phyloP scores from a whole-genome alignment of 2,329 filamentous ascomycete genomes.

The Trichoderma lentiforme region DNA sequence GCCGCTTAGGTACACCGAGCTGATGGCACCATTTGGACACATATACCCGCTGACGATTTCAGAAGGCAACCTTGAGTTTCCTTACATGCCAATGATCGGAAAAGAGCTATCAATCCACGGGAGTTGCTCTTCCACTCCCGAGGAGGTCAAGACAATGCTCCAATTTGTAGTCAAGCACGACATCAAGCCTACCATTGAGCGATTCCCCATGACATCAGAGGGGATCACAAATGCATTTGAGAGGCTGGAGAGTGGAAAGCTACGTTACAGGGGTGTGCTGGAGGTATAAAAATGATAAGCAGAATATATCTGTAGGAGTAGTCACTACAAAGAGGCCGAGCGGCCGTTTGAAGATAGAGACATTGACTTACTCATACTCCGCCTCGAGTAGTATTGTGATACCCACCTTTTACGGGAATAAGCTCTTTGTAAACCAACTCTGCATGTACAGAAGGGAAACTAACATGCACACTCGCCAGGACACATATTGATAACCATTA shows the following conservation, averaged over 20 bases:
- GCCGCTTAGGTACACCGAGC: not conserved
- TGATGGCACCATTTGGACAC: not conserved
- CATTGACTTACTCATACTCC: not conserved
- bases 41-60: not conserved
- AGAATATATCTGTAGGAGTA: not conserved
- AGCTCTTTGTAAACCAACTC: not conserved
- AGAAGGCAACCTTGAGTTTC: not conserved
- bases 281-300: not conserved
- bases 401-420: no score
- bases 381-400: not conserved
- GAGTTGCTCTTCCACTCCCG: not conserved
- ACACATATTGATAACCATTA: no score
- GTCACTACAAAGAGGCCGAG: not conserved
- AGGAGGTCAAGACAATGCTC: not conserved
- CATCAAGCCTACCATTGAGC: not conserved
- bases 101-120: not conserved
- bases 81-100: not conserved
- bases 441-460: not conserved
- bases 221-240: not conserved
- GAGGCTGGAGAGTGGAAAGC: not conserved
- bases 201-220: not conserved
- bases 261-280: not conserved
- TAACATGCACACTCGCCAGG: no score
- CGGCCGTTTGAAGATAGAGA: not conserved
- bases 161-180: not conserved